phyloP scores from a whole-genome alignment of 371 early-diverging fungal species.

The Nosema muscidifuracis region DNA sequence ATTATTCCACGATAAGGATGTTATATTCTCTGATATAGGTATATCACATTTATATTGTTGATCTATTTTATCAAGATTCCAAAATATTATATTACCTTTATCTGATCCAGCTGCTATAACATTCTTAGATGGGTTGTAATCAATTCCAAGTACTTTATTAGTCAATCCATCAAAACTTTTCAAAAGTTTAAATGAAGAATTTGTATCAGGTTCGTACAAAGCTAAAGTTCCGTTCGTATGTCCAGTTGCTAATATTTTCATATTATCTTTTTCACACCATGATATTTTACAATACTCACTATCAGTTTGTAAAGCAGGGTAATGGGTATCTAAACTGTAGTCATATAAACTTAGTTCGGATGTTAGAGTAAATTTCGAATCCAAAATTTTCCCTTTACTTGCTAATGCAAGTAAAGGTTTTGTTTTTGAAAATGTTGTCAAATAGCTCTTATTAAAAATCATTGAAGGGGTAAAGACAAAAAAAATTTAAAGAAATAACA shows the following conservation, averaged over 20 bases:
- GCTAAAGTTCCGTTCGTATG: slow-evolving; percentile 56
- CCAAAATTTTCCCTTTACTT: slow-evolving; percentile 63
- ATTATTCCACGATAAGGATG: slow-evolving; percentile 58
- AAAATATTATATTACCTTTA: slow-evolving; percentile 58
- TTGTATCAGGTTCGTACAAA: slow-evolving; percentile 38
- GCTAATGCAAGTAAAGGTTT: slow-evolving; percentile 59
- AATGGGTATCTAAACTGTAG: slow-evolving; percentile 44
- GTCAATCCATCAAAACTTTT: slow-evolving; percentile 32
- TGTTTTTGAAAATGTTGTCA: slow-evolving; percentile 53
- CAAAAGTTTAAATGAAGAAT: slow-evolving; percentile 12
- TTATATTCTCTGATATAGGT: slow-evolving; percentile 43
- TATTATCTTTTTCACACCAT: slow-evolving; percentile 55
- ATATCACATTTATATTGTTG: slow-evolving; percentile 60
- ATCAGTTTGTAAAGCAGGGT: slow-evolving; percentile 31
- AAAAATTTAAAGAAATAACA: background rate
- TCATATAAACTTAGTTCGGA: slow-evolving; percentile 56
- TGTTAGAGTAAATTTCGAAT: slow-evolving; percentile 58
- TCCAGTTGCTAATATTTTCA: slow-evolving; percentile 53
- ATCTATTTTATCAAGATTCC: slow-evolving; percentile 54
- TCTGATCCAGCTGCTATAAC: slow-evolving; percentile 58
- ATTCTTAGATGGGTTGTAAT: slow-evolving; percentile 53
- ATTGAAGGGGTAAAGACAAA: slow-evolving; percentile 31
- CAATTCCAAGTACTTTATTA: slow-evolving; percentile 60
- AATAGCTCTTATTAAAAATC: slow-evolving; percentile 61
- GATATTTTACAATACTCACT: slow-evolving; percentile 57